Conservation (phyloP, 495 filamentous ascomycete species). For the Pyrenula massariospora region DNA sequence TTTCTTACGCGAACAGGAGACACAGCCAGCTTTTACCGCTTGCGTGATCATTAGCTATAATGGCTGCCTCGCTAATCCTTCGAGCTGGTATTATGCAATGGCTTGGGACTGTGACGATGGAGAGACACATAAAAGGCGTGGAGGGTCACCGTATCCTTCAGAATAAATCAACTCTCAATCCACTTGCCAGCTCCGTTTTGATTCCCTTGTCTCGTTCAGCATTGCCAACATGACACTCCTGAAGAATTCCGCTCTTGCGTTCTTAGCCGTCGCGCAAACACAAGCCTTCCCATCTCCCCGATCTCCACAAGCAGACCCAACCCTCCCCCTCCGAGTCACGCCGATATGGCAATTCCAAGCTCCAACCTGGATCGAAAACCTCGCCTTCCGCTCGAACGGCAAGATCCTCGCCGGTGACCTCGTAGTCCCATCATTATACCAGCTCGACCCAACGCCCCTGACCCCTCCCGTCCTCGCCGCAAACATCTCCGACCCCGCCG, state of each 20-base stretch:
- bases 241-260: neutral
- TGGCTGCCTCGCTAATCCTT: no score
- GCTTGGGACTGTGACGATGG: no score
- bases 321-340: neutral
- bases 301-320: neutral
- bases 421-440: conserved; percentile 2
- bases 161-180: no score
- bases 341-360: neutral
- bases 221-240: neutral
- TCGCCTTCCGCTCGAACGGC: conserved; percentile 14
- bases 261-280: neutral
- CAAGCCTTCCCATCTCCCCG: neutral
- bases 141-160: no score
- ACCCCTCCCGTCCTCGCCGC: neutral
- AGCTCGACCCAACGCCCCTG: neutral
- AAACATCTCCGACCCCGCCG: neutral
- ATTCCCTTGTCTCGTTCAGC: no score
- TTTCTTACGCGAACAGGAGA: no score
- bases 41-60: no score
- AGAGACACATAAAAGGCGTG: no score
- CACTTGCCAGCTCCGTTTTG: no score
- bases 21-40: no score
- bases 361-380: conserved; percentile 15
- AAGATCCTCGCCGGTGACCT: conserved; percentile 8
- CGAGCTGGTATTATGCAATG: no score